phyloP scores from a whole-genome alignment of 768 basidiomycete species.

The Macrolepiota dolichaula region DNA sequence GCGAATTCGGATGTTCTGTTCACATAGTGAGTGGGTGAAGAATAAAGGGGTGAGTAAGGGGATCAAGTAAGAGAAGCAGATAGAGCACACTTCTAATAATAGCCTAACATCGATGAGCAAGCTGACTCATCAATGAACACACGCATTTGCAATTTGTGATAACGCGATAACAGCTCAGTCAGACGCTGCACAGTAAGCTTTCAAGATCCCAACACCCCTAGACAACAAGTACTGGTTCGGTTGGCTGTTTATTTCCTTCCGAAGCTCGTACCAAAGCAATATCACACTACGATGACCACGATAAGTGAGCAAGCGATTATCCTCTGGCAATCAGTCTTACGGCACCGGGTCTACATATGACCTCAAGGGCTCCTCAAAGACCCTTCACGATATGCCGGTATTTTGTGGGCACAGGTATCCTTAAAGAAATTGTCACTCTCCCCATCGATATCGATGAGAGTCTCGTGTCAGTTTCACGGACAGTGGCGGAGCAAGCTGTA shows the following conservation, averaged over 20 bases:
- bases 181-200: no score
- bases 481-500: background rate
- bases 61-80: background rate
- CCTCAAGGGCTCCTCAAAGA: no score
- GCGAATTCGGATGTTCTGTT: background rate
- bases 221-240: no score
- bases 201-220: no score
- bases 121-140: background rate
- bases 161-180: background rate
- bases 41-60: background rate
- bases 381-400: background rate
- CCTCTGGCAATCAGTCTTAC: no score
- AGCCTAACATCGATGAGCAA: background rate
- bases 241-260: no score
- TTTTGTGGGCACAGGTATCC: background rate
- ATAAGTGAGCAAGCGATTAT: no score
- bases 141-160: background rate
- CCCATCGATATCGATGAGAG: background rate
- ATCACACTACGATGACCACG: no score
- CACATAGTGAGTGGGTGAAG: background rate
- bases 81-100: background rate
- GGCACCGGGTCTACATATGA: no score
- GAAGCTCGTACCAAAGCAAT: no score
- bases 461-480: background rate
- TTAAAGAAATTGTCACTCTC: background rate